Evolutionary conservation across 1,284 basidiomycete genomes (phyloP), one percentile per base, ranked within the genome.

Genomic region (Xerocomus amazonicus): DNA sequence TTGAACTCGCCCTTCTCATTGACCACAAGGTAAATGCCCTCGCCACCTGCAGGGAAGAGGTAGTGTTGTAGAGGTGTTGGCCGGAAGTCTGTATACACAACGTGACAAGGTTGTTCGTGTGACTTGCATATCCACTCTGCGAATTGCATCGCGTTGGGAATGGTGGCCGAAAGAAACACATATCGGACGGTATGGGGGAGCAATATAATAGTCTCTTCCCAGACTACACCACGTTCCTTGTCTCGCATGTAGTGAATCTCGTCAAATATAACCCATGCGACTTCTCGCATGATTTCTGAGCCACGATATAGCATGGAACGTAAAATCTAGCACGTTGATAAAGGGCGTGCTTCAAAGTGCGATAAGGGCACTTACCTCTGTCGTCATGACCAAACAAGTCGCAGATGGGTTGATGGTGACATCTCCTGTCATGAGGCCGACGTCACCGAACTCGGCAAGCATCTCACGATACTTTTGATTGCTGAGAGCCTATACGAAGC

Each of bases 241-340:
- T 99, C 97, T 56, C 97, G 89, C 97, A 99, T 99, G 73, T 99
- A 99, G 70, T 99, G 97, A 55, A 99, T 97, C 72, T 99, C 97
- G 68, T 99, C 97, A 67, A 99, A 99, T 53, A 99, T 84, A 55
- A 99, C 96, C 97, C 97, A 99, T 0, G 95, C 96, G 13, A 99
- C 96, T 75, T 99, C 97, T 54, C 97, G 90, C 92, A 99, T 97
- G 61, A 99, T 90, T 72, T 99, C 97, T 14, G 94, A 97, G 37
- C 97, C 97, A 50, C 97, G 86, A 67, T 99, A 99, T 32, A 99
- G 76, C 96, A 99, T 99, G 1, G 95, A 98, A 12, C 97, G 86
- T 50, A 99, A 71, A 87, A 99, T 99, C 92, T 96, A 56, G 16
- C 17, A 7, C 16, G 27, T 41, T 33, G 13, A 40, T 50, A 35